Conservation (phyloP, 2,329 filamentous ascomycete genomes). For the Ciborinia camelliae region DNA sequence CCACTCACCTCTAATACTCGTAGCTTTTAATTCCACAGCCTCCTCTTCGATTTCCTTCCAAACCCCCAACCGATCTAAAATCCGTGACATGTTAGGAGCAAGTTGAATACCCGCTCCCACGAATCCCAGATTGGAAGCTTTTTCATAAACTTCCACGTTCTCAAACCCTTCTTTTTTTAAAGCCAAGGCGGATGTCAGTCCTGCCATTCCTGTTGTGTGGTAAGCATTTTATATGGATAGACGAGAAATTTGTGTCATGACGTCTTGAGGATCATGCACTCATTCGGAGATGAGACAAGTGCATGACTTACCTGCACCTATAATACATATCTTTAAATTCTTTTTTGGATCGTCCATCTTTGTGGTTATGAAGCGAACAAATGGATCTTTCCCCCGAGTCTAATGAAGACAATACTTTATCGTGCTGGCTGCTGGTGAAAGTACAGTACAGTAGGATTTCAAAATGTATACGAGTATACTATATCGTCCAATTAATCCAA, state of each 20-base stretch:
- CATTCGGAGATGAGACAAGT: no score
- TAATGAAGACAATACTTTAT: no score
- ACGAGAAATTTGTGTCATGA: not conserved
- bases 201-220: constrained; percentile 64
- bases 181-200: constrained; percentile 66
- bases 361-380: not conserved
- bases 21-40: constrained; percentile 66
- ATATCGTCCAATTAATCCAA: no score
- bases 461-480: no score
- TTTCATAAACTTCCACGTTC: constrained; percentile 70
- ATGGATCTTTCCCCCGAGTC: not conserved
- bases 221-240: not conserved
- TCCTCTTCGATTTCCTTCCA: constrained; percentile 70
- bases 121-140: constrained; percentile 69
- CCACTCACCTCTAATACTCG: constrained; percentile 61
- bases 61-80: constrained; percentile 68
- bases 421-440: no score
- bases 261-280: not conserved
- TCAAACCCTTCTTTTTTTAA: constrained; percentile 73
- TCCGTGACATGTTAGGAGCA: constrained; percentile 75
- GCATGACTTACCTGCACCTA: not conserved
- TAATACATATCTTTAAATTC: not conserved
- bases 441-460: no score
- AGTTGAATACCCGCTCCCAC: constrained; percentile 83
- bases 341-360: not conserved